Percentiles rank a stretch among this genome's conserved stretches.
phyloP scores from a whole-genome alignment of 306 rosid species.

The Adenanthera pavonina region DNA sequence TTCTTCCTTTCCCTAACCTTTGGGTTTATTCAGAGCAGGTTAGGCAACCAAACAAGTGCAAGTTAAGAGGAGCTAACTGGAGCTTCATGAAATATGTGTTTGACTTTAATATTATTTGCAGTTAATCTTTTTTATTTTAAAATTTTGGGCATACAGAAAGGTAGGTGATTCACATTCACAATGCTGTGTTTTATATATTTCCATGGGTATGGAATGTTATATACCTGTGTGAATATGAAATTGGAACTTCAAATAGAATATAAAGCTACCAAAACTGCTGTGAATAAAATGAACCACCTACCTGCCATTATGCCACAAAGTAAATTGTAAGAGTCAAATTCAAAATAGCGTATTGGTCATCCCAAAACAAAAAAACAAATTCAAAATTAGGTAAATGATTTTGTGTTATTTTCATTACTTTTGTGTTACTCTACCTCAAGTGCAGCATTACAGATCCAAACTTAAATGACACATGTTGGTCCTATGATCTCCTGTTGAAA shows the following conservation, averaged over 20 bases:
- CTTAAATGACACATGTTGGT: too few species aligned
- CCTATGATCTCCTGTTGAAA: too few species aligned
- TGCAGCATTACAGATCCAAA: too few species aligned
- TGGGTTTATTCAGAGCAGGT: neutral
- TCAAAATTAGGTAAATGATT: too few species aligned
- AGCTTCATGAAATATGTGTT: neutral
- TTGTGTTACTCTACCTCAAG: too few species aligned
- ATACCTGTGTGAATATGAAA: too few species aligned
- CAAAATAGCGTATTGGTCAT: neutral
- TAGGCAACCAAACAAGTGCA: neutral
- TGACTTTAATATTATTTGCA: neutral
- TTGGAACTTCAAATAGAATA: too few species aligned
- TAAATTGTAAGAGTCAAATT: neutral
- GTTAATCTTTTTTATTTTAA: too few species aligned
- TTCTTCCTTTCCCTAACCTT: neutral
- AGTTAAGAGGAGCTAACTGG: neutral
- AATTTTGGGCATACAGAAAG: neutral
- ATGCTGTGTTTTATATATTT: neutral
- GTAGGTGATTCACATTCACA: neutral
- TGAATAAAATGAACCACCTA: neutral
- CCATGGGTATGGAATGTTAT: too few species aligned
- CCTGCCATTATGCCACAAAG: neutral
- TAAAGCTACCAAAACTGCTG: neutral
- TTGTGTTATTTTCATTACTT: too few species aligned
- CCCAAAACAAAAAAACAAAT: too few species aligned